phyloP scores from a whole-genome alignment of 75 land plant species.

The Chamaecyparis obtusa region DNA sequence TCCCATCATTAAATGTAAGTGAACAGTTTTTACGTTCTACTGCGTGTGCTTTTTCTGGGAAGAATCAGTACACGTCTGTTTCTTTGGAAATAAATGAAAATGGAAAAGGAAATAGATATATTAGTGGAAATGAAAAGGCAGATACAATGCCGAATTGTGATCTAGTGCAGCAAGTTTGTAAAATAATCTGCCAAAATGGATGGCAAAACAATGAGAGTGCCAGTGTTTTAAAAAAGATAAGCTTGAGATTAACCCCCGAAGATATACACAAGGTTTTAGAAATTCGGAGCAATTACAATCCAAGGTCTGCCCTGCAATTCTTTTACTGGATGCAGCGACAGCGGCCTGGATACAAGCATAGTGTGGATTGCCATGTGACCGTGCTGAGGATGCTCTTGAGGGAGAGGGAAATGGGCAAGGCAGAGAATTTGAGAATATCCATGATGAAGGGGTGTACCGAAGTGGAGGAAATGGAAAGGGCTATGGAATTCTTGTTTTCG shows the following conservation, averaged over 20 bases:
- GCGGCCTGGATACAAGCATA: slow-evolving; percentile 36
- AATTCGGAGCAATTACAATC: slow-evolving; percentile 7
- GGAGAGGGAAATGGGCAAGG: slow-evolving; percentile 9
- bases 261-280: slow-evolving; percentile 27
- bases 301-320: slow-evolving; percentile 26
- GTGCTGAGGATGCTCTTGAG: slow-evolving; percentile 34
- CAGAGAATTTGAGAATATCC: slow-evolving; percentile 15
- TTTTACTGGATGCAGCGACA: slow-evolving; percentile 31
- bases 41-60: too few species aligned
- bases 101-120: too few species aligned
- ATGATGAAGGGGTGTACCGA: slow-evolving; percentile 25
- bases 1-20: too few species aligned
- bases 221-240: background rate
- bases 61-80: too few species aligned
- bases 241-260: background rate
- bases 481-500: slow-evolving; percentile 24
- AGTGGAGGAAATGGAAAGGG: slow-evolving; percentile 24
- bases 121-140: too few species aligned
- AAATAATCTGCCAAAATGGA: background rate
- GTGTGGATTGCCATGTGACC: slow-evolving; percentile 16
- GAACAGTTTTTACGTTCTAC: too few species aligned
- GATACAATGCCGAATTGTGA: background rate
- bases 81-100: too few species aligned
- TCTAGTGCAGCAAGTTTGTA: background rate
- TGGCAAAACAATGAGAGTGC: background rate